Evolutionary conservation across 2,329 filamentous ascomycete species (phyloP).

Genomic region (Stemphylium beticola): DNA sequence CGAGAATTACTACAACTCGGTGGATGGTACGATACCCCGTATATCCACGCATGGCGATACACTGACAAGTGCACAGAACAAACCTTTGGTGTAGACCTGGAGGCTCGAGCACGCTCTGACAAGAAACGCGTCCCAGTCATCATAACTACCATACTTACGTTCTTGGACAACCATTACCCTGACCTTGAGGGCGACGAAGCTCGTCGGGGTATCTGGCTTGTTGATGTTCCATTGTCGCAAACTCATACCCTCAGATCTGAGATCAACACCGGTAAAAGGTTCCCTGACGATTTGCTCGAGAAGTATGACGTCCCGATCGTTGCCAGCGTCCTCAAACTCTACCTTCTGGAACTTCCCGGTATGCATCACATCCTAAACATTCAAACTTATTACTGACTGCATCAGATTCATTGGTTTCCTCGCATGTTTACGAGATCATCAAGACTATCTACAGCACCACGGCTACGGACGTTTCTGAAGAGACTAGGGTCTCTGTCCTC

Average conservation of each 20-base stretch:
- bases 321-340: conserved; percentile 90
- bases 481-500: conserved; percentile 83
- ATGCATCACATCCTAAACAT: conserved; percentile 43
- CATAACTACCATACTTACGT: conserved; percentile 91
- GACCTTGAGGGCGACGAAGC: conserved; percentile 97
- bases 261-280: conserved; percentile 85
- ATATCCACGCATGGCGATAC: background rate
- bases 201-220: conserved; percentile 88
- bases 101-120: conserved; percentile 89
- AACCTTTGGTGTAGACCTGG: conserved; percentile 97
- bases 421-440: conserved; percentile 97
- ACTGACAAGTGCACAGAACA: conserved; percentile 65
- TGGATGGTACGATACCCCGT: conserved; percentile 65
- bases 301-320: conserved; percentile 95
- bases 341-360: conserved; percentile 93
- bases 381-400: conserved; percentile 25
- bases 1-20: conserved; percentile 98
- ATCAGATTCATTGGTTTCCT: conserved; percentile 93
- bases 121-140: conserved; percentile 93
- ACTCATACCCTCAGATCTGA: conserved; percentile 82
- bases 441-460: conserved; percentile 93
- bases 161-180: conserved; percentile 94
- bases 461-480: conserved; percentile 70
- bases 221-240: conserved; percentile 84
- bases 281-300: conserved; percentile 76